These are phyloP conservation scores for Phylloporus scabripes DNA, from an alignment of 768 basidiomycete species.

Conservation along the genomic window DNA sequence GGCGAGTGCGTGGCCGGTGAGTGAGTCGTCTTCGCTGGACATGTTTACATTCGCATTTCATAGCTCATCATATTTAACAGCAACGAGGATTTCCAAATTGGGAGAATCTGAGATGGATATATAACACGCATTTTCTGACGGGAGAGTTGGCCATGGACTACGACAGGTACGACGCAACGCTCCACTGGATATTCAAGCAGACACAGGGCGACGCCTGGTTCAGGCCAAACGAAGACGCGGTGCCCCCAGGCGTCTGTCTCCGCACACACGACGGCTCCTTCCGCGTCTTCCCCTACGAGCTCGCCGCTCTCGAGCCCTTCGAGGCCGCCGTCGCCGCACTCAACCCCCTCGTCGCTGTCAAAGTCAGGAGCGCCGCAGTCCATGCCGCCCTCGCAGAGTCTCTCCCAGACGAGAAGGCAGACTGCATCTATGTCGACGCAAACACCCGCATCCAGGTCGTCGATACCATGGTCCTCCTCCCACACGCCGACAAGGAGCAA, in stretches of 20 bases:
- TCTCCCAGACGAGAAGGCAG: slow-evolving; percentile 21
- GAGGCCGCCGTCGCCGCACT: slow-evolving; percentile 47
- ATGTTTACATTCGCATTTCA: background rate
- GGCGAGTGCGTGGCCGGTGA: slow-evolving; percentile 7
- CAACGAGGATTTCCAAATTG: slow-evolving; percentile 1
- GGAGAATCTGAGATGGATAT: slow-evolving; percentile 18
- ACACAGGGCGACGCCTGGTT: slow-evolving; percentile 49
- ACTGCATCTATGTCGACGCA: slow-evolving; percentile 42
- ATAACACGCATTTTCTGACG: slow-evolving; percentile 1
- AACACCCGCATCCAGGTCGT: slow-evolving; percentile 77
- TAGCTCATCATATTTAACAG: no score
- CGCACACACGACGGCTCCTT: slow-evolving; percentile 44
- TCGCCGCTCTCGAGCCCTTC: slow-evolving; percentile 48
- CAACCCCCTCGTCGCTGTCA: slow-evolving; percentile 53
- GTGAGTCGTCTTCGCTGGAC: slow-evolving; percentile 28
- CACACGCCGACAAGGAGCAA: slow-evolving; percentile 40
- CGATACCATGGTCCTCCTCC: slow-evolving; percentile 71
- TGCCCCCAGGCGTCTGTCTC: slow-evolving; percentile 45
- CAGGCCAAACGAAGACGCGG: slow-evolving; percentile 44
- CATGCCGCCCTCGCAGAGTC: slow-evolving; percentile 47
- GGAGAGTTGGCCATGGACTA: slow-evolving; percentile 27
- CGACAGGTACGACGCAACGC: slow-evolving; percentile 30
- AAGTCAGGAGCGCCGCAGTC: slow-evolving; percentile 45
- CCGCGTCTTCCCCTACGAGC: slow-evolving; percentile 53
- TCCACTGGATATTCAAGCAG: slow-evolving; percentile 29